These are phyloP conservation scores for Sarcodon sp. DNA, from an alignment of 768 basidiomycete species.

Conservation along the genomic window DNA sequence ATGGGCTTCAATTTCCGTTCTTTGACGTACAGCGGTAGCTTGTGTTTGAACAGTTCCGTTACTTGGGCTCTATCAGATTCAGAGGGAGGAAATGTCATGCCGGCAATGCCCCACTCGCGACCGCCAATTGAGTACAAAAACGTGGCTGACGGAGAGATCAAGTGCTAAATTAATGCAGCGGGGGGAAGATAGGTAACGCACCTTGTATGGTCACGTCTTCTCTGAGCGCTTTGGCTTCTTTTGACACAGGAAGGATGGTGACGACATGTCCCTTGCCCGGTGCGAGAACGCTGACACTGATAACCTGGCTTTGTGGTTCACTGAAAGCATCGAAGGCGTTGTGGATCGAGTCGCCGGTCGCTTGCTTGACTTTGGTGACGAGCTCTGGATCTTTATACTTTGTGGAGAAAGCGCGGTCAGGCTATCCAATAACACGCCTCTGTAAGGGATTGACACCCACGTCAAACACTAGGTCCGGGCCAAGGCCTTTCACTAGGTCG, in stretches of 20 bases:
- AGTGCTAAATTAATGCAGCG: constrained; percentile 4
- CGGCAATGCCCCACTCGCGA: not conserved
- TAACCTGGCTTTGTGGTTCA: constrained; percentile 1
- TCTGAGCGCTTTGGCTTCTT: not conserved
- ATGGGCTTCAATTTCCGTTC: constrained; percentile 10
- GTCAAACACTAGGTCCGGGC: constrained; percentile 20
- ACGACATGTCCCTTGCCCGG: not conserved
- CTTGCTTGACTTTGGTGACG: constrained; percentile 12
- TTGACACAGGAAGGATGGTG: not conserved
- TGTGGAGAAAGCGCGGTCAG: not conserved
- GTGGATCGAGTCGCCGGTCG: constrained; percentile 8
- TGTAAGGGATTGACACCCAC: constrained; percentile 1
- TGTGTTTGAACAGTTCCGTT: constrained; percentile 5
- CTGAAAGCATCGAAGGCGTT: constrained; percentile 11
- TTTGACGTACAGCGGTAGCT: constrained; percentile 6
- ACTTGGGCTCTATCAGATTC: constrained; percentile 6
- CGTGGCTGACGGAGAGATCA: not conserved
- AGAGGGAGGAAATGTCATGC: constrained; percentile 4
- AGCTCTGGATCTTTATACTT: constrained; percentile 13
- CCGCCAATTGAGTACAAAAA: too few relatives aligned
- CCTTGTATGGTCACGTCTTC: not conserved
- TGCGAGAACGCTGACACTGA: constrained; percentile 4
- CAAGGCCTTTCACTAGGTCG: constrained; percentile 20
- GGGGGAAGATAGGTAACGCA: not conserved
- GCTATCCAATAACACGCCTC: not conserved